These are phyloP conservation scores for Phialophora expanda DNA, from an alignment of 2,329 filamentous ascomycete genomes.

Conservation along the genomic window DNA sequence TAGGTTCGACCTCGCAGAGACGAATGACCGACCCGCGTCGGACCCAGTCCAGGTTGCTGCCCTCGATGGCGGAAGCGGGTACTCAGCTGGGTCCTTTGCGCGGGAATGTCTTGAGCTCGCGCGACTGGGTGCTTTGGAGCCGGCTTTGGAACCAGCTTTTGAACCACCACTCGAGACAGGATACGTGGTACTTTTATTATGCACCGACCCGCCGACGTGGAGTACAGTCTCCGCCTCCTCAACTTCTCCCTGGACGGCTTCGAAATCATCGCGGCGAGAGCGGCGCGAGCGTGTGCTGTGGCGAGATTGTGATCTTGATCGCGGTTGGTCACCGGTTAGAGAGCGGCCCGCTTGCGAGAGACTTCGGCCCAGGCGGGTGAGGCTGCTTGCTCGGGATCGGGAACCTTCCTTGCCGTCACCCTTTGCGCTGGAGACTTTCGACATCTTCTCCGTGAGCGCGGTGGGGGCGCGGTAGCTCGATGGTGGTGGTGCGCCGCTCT, in stretches of 20 bases:
- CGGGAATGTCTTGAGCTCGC: conserved; percentile 9
- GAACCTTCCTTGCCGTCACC: conserved; percentile 9
- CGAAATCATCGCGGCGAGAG: conserved; percentile 29
- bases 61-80: conserved; percentile 36
- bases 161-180: neutral
- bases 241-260: conserved; percentile 18
- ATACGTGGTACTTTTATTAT: neutral
- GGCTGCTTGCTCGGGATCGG: conserved; percentile 19
- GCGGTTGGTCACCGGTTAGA: neutral
- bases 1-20: conserved; percentile 24
- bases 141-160: conserved; percentile 9
- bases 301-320: conserved; percentile 25
- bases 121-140: conserved; percentile 17
- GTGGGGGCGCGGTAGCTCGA: conserved; percentile 37
- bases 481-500: conserved; percentile 30
- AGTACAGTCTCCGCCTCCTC: conserved; percentile 27
- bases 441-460: conserved; percentile 34
- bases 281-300: conserved; percentile 19
- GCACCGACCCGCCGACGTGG: conserved; percentile 19
- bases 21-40: conserved; percentile 22
- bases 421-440: conserved; percentile 3
- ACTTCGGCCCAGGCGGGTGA: conserved; percentile 16
- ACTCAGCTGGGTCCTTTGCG: conserved; percentile 23
- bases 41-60: conserved; percentile 37
- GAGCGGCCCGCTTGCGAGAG: conserved; percentile 8